Evolutionary conservation across 2,329 filamentous ascomycete genomes (phyloP), one percentile per base, ranked within the genome.

Genomic region (Aspergillus spinulosporus): DNA sequence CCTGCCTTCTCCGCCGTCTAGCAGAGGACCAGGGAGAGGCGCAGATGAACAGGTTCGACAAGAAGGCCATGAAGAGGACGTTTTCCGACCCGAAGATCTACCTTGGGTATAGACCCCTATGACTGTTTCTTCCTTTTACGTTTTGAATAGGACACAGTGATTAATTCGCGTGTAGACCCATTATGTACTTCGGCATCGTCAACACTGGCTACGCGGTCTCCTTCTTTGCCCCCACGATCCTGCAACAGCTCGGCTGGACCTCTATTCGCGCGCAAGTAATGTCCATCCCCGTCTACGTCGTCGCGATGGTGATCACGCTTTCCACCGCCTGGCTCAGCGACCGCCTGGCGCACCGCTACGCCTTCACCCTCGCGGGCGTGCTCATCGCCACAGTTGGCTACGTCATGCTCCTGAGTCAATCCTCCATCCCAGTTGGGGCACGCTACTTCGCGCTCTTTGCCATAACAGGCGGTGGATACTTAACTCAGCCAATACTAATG

Each of bases 401-500:
- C 56, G 46, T 51, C 5, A 28, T 62, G 4, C 42, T 60, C 11
- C 54, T 62, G 5, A 39, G 45, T 8, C 58, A 62, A 3, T 32
- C 46, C 1, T 50, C 42, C 8, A 52, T 56, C 48, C 54, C 58
- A 5, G 50, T 55, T 1, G 58, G 45, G 2, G 56, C 58, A 9
- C 62, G 62, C 1, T 68, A 71, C 34, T 58, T 59, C 44, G 64
- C 59, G 39, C 61, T 68, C 49, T 68, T 68, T 45, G 66, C 67
- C n/a, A 59, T 69, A 12, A 59, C 65, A 42, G 49, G 57, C 4
- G 67, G 67, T 2, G 63, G 62, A 1, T 67, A 62, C 48, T 64
- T 71, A 36, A 64, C 64, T 48, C 67, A 71, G 68, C 70, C 72
- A 1, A 68, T 71, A 40, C 61, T 66, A 36, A 71, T 75, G 8